These are phyloP conservation scores for Aquilaria yunnanensis DNA, from an alignment of 345 rosid species.

Conservation along the genomic window DNA sequence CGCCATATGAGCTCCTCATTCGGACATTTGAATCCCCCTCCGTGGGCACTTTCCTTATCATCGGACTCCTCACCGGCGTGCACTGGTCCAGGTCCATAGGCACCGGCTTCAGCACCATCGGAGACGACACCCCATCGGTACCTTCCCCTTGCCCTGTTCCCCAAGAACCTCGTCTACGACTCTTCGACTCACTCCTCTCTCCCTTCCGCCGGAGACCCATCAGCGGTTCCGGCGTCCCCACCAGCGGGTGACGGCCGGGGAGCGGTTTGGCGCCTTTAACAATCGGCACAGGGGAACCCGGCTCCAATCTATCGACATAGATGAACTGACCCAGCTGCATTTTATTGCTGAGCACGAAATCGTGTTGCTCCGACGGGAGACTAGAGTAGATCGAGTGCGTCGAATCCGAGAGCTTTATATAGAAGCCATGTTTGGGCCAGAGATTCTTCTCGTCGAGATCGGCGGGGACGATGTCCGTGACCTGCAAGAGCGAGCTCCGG, in stretches of 20 bases:
- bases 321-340: slow-evolving; percentile 96
- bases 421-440: slow-evolving; percentile 86
- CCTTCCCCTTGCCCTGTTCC: slow-evolving; percentile 33
- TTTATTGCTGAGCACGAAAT: slow-evolving; percentile 72
- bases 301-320: slow-evolving; percentile 77
- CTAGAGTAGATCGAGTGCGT: slow-evolving; percentile 86
- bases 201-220: slow-evolving; percentile 58
- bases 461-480: slow-evolving; percentile 89
- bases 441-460: slow-evolving; percentile 94
- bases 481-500: slow-evolving; percentile 83
- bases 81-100: slow-evolving; percentile 87
- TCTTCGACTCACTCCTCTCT: slow-evolving; percentile 33
- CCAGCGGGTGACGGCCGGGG: slow-evolving; percentile 84
- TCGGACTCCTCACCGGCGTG: slow-evolving; percentile 54
- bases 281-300: slow-evolving; percentile 92
- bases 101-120: slow-evolving; percentile 62
- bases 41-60: slow-evolving; percentile 40
- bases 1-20: slow-evolving; percentile 67
- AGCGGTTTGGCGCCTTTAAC: slow-evolving; percentile 74
- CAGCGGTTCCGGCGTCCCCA: slow-evolving; percentile 86
- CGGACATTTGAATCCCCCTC: slow-evolving; percentile 29
- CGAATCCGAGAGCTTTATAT: slow-evolving; percentile 87
- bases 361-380: slow-evolving; percentile 85
- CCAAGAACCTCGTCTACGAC: slow-evolving; percentile 85
- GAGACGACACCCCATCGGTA: slow-evolving; percentile 41